Base-by-base conservation (phyloP, 116 monocot species). In the Dioscorea cayenensis region DNA sequence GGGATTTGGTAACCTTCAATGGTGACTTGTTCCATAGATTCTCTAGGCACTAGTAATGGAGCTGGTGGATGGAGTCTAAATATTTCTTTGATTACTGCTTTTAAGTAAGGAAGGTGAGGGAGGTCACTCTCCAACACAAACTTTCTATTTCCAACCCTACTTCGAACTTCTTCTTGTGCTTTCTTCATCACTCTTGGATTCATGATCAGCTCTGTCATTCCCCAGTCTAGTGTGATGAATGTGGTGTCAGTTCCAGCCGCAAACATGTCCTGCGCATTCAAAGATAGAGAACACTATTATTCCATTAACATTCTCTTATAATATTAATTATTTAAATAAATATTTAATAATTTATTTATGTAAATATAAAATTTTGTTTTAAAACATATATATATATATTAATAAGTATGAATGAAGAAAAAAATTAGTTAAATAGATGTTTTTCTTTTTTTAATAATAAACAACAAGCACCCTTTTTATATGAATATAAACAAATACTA, bases 121-220 rank as follows among this genome's bases (percentile, higher is more conserved):
- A 75, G 32, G 38, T 67, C 75, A n/a, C 20, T 23, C 28, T 68
- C 75, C 18, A 21, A 21, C 16, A 67, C 75, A 25, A 17, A 32
- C 25, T 18, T 16, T 16, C 55, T 36, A 7, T n/a, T 21, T 19
- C 60, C 68, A 6, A 60, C 50, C 16, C 11, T 35, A 7, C 8
- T 23, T 14, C 67, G 55, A 16, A 75, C 38, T 43, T 75, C 75
- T 2, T 60, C 60, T 48, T 67, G 67, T 7, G 25, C 68, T 36
- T 68, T 75, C 7, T 27, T 12, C 68, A 75, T 67, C 7, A 20
- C 67, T 7, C 9, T 10, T 7, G 75, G 67, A 60, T 68, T 67
- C 36, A 28, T 29, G 6, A 75, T 58, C 14, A 75, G 75, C 67
- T 75, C 76, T 6, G 69, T 29, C 70, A 76, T 70, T 16, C 19